Percentiles rank a stretch among this genome's conserved stretches.
phyloP scores from a whole-genome alignment of 768 basidiomycete species.

The Naganishia friedmannii region DNA sequence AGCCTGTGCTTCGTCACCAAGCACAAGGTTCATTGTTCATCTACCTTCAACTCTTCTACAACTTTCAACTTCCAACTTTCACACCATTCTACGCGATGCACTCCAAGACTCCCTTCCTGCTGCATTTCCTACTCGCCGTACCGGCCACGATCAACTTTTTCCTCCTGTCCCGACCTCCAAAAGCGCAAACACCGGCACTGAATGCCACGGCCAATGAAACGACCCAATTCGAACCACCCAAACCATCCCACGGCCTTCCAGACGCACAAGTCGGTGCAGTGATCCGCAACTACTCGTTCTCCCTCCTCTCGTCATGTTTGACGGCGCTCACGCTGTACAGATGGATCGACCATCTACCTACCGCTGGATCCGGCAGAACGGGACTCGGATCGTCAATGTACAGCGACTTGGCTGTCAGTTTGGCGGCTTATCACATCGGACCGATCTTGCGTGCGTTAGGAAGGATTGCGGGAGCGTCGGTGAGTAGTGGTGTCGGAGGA shows the following conservation, averaged over 20 bases:
- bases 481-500: background rate
- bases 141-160: slow-evolving; percentile 27
- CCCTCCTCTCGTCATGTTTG: slow-evolving; percentile 22
- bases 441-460: slow-evolving; percentile 22
- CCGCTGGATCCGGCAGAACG: background rate
- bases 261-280: slow-evolving; percentile 4
- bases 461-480: slow-evolving; percentile 2
- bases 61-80: background rate
- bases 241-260: slow-evolving; percentile 12
- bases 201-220: background rate
- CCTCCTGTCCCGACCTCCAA: slow-evolving; percentile 17
- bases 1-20: slow-evolving; percentile 8
- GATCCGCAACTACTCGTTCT: slow-evolving; percentile 27
- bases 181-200: background rate
- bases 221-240: background rate
- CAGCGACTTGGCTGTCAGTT: slow-evolving; percentile 21
- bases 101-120: slow-evolving; percentile 22
- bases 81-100: background rate
- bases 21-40: background rate
- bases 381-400: background rate
- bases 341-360: background rate
- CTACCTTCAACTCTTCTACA: background rate
- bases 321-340: slow-evolving; percentile 17
- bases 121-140: slow-evolving; percentile 25
- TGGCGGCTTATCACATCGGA: slow-evolving; percentile 27